Evolutionary conservation across 306 rosid species (phyloP), one percentile per base, ranked within the genome.

Genomic region (Pyrus betulifolia): DNA sequence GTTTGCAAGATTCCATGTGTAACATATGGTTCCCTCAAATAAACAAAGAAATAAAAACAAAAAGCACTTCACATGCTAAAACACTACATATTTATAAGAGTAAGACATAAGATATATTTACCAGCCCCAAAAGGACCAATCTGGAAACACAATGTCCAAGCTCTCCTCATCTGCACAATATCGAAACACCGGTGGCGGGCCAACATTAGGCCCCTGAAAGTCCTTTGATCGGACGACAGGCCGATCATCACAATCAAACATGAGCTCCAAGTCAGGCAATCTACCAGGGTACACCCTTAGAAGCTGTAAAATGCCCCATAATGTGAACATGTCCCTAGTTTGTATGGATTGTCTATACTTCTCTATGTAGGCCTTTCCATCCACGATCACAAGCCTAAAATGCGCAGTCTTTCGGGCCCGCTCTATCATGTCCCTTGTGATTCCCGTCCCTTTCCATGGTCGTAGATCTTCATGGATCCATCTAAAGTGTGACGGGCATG

Each of bases 111-210:
- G 70, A 18, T 22, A 23, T 8, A 25, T 65, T 75, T 86, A 93
- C 96, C 97, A 94, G 76, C 98, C 98, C 98, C 98, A 94, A 54
- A 94, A 94, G 75, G 97, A 91, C 98, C 98, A 94, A 90, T 94
- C 97, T 1, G 98, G 97, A 51, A 94, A 94, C 1, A 94, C 97
- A 71, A 91, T 89, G 18, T 91, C 98, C 22, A 84, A 82, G 65
- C 88, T 91, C 71, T 55, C 10, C 0, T 76, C 74, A 33, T 94
- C 90, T 0, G 93, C 77, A 44, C 96, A 90, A 42, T 91, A 94
- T 1, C 97, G 78, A 65, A 94, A 91, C 82, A 91, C 40, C 0
- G 91, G 93, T 0, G 97, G 97, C 0, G 93, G 90, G 4, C 84
- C 58, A 9, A 76, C 65, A 23, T 78, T 74, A 17, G 84, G 85